Percentiles rank a stretch among this genome's conserved stretches.
Evolutionary conservation across 2,329 filamentous ascomycete genomes (phyloP).

Genomic region (Metarhizium album): DNA sequence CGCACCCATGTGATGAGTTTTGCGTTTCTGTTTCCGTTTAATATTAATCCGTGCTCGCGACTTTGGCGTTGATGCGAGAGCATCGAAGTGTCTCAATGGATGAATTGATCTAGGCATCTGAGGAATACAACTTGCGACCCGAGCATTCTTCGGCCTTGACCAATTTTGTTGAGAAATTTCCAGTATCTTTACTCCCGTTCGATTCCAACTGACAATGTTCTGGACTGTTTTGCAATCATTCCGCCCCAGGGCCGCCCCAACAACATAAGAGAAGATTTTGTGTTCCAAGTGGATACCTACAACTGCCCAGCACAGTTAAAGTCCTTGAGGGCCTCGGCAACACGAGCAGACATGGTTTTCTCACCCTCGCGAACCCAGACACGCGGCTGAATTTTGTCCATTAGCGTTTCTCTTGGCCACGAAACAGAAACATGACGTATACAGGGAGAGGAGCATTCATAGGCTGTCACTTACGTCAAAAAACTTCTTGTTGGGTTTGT

Average conservation of each 20-base stretch:
- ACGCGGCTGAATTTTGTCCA: constrained; percentile 47
- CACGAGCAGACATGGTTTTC: constrained; percentile 85
- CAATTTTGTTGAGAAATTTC: neutral
- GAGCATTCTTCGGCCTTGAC: neutral
- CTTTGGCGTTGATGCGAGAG: too few relatives aligned
- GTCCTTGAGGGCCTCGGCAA: constrained; percentile 73
- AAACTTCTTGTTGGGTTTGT: constrained; percentile 99
- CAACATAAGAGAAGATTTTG: neutral
- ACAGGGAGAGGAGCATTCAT: neutral
- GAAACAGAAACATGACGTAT: neutral
- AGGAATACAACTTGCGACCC: too few relatives aligned
- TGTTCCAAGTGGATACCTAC: constrained; percentile 12
- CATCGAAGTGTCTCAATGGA: too few relatives aligned
- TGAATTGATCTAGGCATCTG: too few relatives aligned
- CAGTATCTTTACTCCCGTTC: neutral
- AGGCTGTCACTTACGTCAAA: constrained; percentile 40
- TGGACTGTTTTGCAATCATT: neutral
- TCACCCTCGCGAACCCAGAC: constrained; percentile 96
- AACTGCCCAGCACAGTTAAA: constrained; percentile 54
- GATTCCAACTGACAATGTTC: neutral
- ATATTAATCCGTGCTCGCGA: too few relatives aligned
- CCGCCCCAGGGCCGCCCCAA: neutral
- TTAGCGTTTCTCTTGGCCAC: neutral
- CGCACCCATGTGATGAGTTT: neutral
- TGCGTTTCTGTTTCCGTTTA: too few relatives aligned